Base-by-base conservation (phyloP, 1,284 basidiomycete genomes). In the Irpex sp. region DNA sequence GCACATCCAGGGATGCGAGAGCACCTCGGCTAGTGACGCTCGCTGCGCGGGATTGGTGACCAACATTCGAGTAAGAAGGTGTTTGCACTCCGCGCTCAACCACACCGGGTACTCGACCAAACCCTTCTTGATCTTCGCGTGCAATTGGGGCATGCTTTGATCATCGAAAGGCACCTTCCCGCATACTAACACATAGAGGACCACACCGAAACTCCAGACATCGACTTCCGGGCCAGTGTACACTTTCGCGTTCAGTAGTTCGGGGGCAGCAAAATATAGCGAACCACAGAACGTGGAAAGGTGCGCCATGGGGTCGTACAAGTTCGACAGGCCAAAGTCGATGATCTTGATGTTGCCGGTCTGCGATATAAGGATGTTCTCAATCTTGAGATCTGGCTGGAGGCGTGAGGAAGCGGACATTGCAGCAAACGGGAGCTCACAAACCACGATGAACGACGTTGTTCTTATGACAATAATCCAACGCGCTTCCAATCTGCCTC, bases 291-390 rank as follows among this genome's bases (percentile, higher is more conserved):
- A 99, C 0, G 97, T 99, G 33, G 90, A 88, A 0, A 99, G 87
- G 72, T 97, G 93, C 49, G 80, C 74, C 21, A 80, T 74, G 1
- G 97, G 97, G 67, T 97, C 90, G 75, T 90, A 98, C n/a, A 99
- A 83, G 75, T 99, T 99, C 33, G 95, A 98, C 8, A 99, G 83
- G 53, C 97, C 97, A 78, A 99, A 99, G 77, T 99, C 97, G 76
- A 99, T 99, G 66, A 99, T 98, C 82, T 99, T 99, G 84, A 98
- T 98, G 77, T 98, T 98, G 11, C 97, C 97, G 0, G 94, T 94
- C 69, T 97, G 95, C 1, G 95, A 98, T 70, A 99, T 98, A 71
- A 99, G 90, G 70, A 99, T 99, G 78, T 98, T 99, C 78, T 99
- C 95, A 72, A 99, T 99, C 83, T 99, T 99, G 67, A 99, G 87